phyloP scores from a whole-genome alignment of 306 rosid genomes.

The Ziziphus jujuba region DNA sequence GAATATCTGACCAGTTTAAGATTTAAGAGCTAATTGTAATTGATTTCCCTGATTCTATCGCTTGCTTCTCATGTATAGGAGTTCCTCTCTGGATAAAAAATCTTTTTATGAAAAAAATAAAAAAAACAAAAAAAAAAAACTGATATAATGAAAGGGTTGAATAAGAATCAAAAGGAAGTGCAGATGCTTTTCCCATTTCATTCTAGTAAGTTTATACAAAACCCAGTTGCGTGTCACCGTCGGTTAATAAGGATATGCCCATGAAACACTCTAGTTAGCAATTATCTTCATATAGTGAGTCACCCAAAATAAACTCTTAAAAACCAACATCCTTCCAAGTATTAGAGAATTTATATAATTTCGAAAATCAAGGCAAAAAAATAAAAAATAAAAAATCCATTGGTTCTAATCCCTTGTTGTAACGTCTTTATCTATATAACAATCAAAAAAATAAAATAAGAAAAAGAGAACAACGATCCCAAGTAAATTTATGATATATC shows the following conservation, averaged over 20 bases:
- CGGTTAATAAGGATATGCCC: background rate
- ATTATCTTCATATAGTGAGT: background rate
- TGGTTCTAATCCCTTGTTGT: too few species aligned
- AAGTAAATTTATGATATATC: background rate
- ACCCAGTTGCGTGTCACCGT: background rate
- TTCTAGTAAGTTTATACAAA: background rate
- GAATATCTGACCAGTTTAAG: too few species aligned
- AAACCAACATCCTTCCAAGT: background rate
- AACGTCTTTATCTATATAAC: background rate
- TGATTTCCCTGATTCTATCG: too few species aligned
- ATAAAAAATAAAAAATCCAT: too few species aligned
- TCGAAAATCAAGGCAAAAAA: constrained; percentile 3
- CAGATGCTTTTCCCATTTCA: background rate
- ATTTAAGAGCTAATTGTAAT: too few species aligned
- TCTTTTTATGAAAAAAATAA: too few species aligned
- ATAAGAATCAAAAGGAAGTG: background rate
- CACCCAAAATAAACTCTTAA: background rate
- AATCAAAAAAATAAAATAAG: background rate
- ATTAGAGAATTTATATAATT: background rate
- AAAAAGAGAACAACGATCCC: background rate
- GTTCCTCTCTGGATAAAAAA: too few species aligned
- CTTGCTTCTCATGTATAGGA: too few species aligned
- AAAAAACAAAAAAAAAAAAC: too few species aligned
- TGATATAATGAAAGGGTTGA: too few species aligned
- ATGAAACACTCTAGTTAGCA: background rate